These are phyloP conservation scores for Sporothrix pseudoabietina DNA, from an alignment of 2,329 filamentous ascomycete species.

Conservation along the genomic window DNA sequence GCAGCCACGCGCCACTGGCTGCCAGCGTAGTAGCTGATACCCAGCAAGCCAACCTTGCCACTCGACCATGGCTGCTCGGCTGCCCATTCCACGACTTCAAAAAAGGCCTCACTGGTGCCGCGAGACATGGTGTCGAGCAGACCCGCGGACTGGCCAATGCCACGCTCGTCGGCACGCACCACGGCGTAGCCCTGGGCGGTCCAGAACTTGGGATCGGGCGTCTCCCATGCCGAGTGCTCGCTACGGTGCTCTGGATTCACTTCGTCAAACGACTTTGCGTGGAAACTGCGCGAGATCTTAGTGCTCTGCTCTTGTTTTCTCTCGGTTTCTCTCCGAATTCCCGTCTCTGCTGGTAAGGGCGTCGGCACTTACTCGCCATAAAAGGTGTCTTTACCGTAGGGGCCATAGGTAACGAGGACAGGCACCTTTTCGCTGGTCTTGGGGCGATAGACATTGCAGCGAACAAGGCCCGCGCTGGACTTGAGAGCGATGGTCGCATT, in stretches of 20 bases:
- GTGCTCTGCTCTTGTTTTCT: no score
- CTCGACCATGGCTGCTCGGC: slow-evolving; percentile 51
- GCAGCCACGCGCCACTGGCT: slow-evolving; percentile 54
- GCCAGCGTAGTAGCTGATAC: slow-evolving; percentile 53
- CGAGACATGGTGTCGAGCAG: slow-evolving; percentile 54
- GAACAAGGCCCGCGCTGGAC: slow-evolving; percentile 40
- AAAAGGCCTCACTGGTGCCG: slow-evolving; percentile 52
- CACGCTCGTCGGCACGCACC: slow-evolving; percentile 56
- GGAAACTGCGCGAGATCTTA: slow-evolving; percentile 40
- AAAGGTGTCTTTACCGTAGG: slow-evolving; percentile 72
- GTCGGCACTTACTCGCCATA: slow-evolving; percentile 48
- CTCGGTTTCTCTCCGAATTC: no score
- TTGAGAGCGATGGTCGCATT: slow-evolving; percentile 43
- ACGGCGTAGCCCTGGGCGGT: slow-evolving; percentile 57
- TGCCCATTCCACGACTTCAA: slow-evolving; percentile 54
- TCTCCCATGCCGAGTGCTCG: slow-evolving; percentile 60
- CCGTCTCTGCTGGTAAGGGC: slow-evolving; percentile 27
- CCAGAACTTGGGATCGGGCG: slow-evolving; percentile 60
- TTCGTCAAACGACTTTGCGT: slow-evolving; percentile 48
- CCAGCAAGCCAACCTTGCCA: slow-evolving; percentile 53
- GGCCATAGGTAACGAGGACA: slow-evolving; percentile 70
- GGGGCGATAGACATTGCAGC: slow-evolving; percentile 47
- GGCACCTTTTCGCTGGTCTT: slow-evolving; percentile 48
- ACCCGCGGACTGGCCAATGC: slow-evolving; percentile 52
- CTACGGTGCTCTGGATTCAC: slow-evolving; percentile 58